Evolutionary conservation across 2,329 filamentous ascomycete species (phyloP).

Genomic region (Ophiocordyceps robertsii): DNA sequence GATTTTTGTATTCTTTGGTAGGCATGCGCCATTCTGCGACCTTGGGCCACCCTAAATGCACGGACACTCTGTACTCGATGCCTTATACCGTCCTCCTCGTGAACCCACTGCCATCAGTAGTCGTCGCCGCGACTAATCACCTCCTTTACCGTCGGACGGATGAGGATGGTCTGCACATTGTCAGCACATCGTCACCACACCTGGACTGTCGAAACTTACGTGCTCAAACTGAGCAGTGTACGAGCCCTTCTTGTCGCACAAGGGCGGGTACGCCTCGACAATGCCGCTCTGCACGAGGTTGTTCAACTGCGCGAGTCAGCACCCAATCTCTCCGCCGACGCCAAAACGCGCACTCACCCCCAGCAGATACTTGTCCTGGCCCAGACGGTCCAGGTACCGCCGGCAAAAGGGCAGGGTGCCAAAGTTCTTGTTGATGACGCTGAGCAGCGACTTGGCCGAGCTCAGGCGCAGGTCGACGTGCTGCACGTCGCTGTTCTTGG

Average conservation of each 20-base stretch:
- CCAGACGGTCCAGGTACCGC: conserved; percentile 82
- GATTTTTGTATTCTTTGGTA: no score
- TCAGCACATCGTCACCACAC: no score
- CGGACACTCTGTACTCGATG: no score
- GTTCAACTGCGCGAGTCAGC: conserved; percentile 48
- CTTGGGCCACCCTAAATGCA: no score
- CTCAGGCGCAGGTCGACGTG: conserved; percentile 65
- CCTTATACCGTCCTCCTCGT: no score
- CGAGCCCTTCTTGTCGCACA: conserved; percentile 85
- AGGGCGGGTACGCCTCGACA: conserved; percentile 79
- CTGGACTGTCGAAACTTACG: conserved; percentile 39
- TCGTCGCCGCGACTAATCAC: conserved; percentile 78
- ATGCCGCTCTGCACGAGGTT: conserved; percentile 72
- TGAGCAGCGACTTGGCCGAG: conserved; percentile 75
- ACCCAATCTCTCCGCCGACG: no score
- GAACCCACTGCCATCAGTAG: conserved; percentile 37
- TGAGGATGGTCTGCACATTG: conserved; percentile 50
- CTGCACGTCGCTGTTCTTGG: conserved; percentile 56
- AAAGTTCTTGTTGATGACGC: conserved; percentile 91
- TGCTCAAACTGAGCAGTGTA: conserved; percentile 94
- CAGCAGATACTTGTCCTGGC: conserved; percentile 85
- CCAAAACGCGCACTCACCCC: conserved; percentile 43
- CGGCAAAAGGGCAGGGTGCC: conserved; percentile 84
- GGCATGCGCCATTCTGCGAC: no score
- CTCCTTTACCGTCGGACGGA: conserved; percentile 73